These are phyloP conservation scores for Kernera saxatilis DNA, from an alignment of 345 rosid species.

Conservation along the genomic window DNA sequence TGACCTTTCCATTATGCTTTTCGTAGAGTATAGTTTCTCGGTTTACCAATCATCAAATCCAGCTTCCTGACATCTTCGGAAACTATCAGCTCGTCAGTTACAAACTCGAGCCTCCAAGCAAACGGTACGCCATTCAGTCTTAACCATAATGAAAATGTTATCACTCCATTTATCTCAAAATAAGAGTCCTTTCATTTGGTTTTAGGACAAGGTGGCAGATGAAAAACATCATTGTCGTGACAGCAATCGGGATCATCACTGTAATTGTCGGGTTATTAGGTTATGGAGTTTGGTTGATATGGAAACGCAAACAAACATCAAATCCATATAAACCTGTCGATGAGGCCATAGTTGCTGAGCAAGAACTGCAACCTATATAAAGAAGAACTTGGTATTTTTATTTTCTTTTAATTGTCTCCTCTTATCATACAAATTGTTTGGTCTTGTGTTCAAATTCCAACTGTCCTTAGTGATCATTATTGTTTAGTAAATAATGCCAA, in stretches of 20 bases:
- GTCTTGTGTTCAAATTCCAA: background rate
- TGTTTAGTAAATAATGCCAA: conserved; percentile 25
- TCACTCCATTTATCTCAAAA: background rate
- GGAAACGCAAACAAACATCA: conserved; percentile 39
- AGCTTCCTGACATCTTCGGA: conserved; percentile 65
- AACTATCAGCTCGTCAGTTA: conserved; percentile 52
- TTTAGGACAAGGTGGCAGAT: conserved; percentile 64
- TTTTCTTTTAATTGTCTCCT: background rate
- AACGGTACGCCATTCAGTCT: conserved; percentile 34
- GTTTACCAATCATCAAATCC: conserved; percentile 57
- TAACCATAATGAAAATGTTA: background rate
- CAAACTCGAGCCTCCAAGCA: conserved; percentile 50
- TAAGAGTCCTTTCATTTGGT: background rate
- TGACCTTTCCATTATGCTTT: background rate
- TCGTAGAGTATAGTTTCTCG: conserved; percentile 54
- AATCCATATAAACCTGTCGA: conserved; percentile 56
- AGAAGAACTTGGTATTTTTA: background rate
- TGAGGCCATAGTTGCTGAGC: conserved; percentile 39
- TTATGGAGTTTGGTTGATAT: conserved; percentile 41
- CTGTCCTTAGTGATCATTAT: background rate
- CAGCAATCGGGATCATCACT: conserved; percentile 3
- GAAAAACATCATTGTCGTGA: conserved; percentile 23
- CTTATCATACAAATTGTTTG: background rate
- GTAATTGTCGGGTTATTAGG: conserved; percentile 31
- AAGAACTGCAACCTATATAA: conserved; percentile 58